Base-by-base conservation (phyloP, 2,329 filamentous ascomycete species). In the Calonectria pseudoreteaudii region DNA sequence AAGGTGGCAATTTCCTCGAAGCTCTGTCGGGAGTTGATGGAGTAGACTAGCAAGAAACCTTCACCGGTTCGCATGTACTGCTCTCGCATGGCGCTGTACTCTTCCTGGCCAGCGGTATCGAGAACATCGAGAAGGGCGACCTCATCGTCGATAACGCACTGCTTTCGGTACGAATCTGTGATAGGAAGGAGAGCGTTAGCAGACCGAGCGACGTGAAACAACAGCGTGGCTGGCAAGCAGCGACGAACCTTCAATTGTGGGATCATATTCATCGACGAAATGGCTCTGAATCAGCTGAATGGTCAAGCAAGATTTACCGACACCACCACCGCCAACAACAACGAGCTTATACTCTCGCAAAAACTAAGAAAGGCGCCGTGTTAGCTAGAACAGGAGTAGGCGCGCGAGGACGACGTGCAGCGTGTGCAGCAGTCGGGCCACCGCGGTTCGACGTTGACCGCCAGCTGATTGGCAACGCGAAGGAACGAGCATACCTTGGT, bases 31-130 rank as follows among this genome's bases (percentile, higher is more conserved):
- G 96, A 98, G 71, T 95, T 98, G 88, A 99, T 99, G 80, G 96
- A 98, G 90, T 98, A 98, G 82, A 98, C 95, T 68, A 99, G 93
- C 83, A 99, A 88, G 87, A 99, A 99, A 68, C 97, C 97, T 87
- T 99, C 97, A 84, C 97, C 97, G 30, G 96, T 98, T 82, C 97
- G 93, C 96, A 99, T 99, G 91, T 98, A 99, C 88, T 98, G 97
- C 89, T 99, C 97, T 84, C 97, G 92, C 97, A 99, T 98, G 68
- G 97, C 97, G 71, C 96, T 98, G 89, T 98, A 99, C 88, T 99
- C 97, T 87, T 99, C 97, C 86, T 99, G 97, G 74, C 97, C 97
- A 76, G 97, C 97, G 69, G 97, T 99, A 86, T 99, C 97, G 85
- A 98, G 93, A 77, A 99, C 97, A 86, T 99, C 97, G 86, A 99